Base-by-base conservation (phyloP, 2,329 filamentous ascomycete genomes). In the Penicillium sp. region DNA sequence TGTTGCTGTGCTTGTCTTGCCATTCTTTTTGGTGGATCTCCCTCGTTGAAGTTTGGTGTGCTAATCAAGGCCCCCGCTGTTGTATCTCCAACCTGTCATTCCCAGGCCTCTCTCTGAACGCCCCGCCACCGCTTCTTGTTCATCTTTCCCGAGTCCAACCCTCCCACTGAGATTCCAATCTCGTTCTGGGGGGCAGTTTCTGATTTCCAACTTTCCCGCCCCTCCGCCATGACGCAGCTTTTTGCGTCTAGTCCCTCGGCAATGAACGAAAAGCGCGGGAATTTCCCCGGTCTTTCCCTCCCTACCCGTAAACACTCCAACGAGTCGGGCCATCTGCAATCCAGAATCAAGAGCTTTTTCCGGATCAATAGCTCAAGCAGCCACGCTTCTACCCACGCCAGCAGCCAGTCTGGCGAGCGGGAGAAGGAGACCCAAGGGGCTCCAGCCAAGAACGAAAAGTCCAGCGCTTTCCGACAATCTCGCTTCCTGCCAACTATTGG, bases 401-500 rank as follows among this genome's bases (percentile, higher is more conserved):
- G 59, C 48, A 65, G 67, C 52, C 60, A 65, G 37, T 56, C 52
- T 43, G 60, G 65, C 19, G 67, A 74, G 54, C 65, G 69, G 19
- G 74, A 74, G 44, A 70, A 75, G 54, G 77, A 79, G 56, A 71
- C 74, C 56, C 74, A 79, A 65, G 71, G 75, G 29, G 71, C 74
- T 8, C 77, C 76, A 3, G 74, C 78, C 62, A 86, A 86, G 73
- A 76, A 83, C 59, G 85, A 89, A 66, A 91, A 90, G 74, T 83
- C 82, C 64, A 82, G 48, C 33, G 48, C 85, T 54, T 90, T 92
- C 73, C 87, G 91, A 68, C 91, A 96, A 74, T 95, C 90, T 64
- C 87, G 91, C 69, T 96, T 96, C 79, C 90, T 96, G 69, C 91
- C 89, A 60, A 88, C 90, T 67, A 91, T 96, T 71, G 89, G 89